Percentiles rank a stretch among this genome's conserved stretches.
Conservation (phyloP, 2,329 filamentous ascomycete species). For the Fusarium burgessii region DNA sequence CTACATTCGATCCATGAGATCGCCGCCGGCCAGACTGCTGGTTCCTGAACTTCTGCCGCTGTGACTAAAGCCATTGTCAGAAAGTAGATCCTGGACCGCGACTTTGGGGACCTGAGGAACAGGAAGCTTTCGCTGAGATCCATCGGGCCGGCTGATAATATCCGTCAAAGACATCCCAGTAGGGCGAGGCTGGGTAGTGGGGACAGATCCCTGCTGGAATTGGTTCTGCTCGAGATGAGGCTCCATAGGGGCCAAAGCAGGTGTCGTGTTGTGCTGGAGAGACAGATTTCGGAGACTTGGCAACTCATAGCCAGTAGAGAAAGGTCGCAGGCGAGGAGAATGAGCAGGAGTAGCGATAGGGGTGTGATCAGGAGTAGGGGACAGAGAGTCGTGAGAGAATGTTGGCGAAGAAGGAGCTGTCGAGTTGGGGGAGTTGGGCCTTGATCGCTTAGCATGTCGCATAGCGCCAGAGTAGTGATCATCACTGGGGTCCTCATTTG, state of each 20-base stretch:
- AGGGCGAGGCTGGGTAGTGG: constrained; percentile 63
- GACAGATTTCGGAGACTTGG: constrained; percentile 81
- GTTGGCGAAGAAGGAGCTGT: constrained; percentile 96
- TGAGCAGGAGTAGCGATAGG: constrained; percentile 96
- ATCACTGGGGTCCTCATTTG: constrained; percentile 80
- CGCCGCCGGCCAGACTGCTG: constrained; percentile 81
- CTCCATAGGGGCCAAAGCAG: constrained; percentile 70
- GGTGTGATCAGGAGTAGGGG: constrained; percentile 97
- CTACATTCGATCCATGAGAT: constrained; percentile 70
- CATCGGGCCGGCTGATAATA: constrained; percentile 91
- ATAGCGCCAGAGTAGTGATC: constrained; percentile 78
- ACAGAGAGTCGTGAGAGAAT: constrained; percentile 95
- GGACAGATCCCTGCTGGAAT: constrained; percentile 61
- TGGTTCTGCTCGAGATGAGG: constrained; percentile 62
- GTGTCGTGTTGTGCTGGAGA: constrained; percentile 64
- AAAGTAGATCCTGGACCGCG: constrained; percentile 85
- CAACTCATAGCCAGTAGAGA: constrained; percentile 80
- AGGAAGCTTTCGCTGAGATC: constrained; percentile 88
- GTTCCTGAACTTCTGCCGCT: constrained; percentile 83
- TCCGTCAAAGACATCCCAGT: constrained; percentile 86
- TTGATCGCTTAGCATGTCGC: constrained; percentile 85
- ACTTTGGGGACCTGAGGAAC: constrained; percentile 93
- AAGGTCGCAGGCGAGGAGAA: constrained; percentile 88
- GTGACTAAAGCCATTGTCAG: constrained; percentile 73
- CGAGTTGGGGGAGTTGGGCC: constrained; percentile 93